Conservation (phyloP, 495 filamentous ascomycete genomes). For the Penicillium chermesinum region DNA sequence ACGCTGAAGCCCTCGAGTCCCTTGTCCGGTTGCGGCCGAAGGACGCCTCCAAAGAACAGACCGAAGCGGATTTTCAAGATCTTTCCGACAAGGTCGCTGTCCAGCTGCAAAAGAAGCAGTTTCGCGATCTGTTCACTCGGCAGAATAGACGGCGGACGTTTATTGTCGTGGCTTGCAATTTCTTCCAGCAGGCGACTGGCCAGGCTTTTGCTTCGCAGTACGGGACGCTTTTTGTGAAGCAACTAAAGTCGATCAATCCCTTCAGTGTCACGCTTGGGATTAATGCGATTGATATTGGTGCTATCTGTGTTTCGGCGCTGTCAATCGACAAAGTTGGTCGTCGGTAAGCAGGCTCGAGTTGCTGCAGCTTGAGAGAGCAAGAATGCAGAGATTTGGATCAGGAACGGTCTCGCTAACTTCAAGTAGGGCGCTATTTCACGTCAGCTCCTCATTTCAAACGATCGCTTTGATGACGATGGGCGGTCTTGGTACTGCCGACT, state of each 20-base stretch:
- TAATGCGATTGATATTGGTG: conserved; percentile 14
- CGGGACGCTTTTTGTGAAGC: conserved; percentile 30
- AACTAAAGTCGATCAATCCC: conserved; percentile 28
- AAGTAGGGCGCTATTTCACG: conserved; percentile 8
- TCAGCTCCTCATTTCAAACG: conserved; percentile 12
- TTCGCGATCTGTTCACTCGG: conserved; percentile 24
- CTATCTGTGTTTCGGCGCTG: conserved; percentile 5
- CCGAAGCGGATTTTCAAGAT: conserved; percentile 8
- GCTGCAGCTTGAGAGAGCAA: no score
- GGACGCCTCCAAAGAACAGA: conserved; percentile 10
- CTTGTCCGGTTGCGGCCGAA: conserved; percentile 8
- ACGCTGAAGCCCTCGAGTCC: conserved; percentile 18
- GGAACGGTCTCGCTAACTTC: not conserved
- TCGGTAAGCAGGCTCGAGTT: conserved; percentile 4
- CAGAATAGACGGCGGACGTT: conserved; percentile 30
- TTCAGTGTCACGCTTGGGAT: conserved; percentile 22
- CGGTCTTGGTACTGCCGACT: conserved; percentile 13
- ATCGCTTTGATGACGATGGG: conserved; percentile 19
- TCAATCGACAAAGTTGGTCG: conserved; percentile 12
- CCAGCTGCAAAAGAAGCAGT: conserved; percentile 17
- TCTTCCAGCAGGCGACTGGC: conserved; percentile 34
- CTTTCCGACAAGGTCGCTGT: conserved; percentile 6
- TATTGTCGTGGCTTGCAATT: conserved; percentile 25
- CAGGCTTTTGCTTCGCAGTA: conserved; percentile 28
- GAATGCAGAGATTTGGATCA: not conserved